These are phyloP conservation scores for Pseudonitzschia pungens DNA, from an alignment of 108 stramenopile species.

Conservation along the genomic window DNA sequence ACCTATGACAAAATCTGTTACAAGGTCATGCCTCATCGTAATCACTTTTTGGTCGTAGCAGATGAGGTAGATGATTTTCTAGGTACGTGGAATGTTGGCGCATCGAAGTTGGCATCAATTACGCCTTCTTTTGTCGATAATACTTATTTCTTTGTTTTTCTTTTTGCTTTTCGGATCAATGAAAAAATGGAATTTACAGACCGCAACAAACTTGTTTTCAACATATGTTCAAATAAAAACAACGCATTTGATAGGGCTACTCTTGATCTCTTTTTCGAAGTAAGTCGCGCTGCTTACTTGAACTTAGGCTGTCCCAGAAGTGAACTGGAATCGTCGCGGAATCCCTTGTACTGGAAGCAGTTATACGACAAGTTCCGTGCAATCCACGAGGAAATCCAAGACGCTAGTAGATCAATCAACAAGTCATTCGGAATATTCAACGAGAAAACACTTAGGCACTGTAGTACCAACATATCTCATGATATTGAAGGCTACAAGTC, in stretches of 20 bases:
- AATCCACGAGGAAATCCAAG: conserved; percentile 37
- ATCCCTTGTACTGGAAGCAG: conserved; percentile 33
- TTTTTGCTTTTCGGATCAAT: neutral
- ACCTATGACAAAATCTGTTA: conserved; percentile 31
- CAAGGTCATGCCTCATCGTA: conserved; percentile 29
- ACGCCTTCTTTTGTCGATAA: neutral
- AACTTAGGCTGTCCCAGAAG: conserved; percentile 3
- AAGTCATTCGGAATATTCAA: conserved; percentile 41
- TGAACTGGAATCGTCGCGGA: conserved; percentile 5
- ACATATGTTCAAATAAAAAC: conserved; percentile 39
- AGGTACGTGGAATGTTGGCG: neutral
- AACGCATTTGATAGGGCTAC: conserved; percentile 26
- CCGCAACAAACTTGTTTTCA: conserved; percentile 42
- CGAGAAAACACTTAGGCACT: conserved; percentile 38
- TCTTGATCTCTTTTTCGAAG: conserved; percentile 34
- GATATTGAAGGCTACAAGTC: conserved; percentile 40
- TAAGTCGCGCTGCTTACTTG: conserved; percentile 24
- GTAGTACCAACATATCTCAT: conserved; percentile 24
- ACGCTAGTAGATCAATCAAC: conserved; percentile 35
- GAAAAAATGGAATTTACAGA: neutral
- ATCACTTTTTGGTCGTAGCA: conserved; percentile 28
- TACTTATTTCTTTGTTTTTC: neutral
- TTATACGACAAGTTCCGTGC: conserved; percentile 26
- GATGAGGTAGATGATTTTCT: conserved; percentile 26
- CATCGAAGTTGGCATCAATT: neutral